These are phyloP conservation scores for Skeletonema marinoi DNA, from an alignment of 108 stramenopile genomes.

Conservation along the genomic window DNA sequence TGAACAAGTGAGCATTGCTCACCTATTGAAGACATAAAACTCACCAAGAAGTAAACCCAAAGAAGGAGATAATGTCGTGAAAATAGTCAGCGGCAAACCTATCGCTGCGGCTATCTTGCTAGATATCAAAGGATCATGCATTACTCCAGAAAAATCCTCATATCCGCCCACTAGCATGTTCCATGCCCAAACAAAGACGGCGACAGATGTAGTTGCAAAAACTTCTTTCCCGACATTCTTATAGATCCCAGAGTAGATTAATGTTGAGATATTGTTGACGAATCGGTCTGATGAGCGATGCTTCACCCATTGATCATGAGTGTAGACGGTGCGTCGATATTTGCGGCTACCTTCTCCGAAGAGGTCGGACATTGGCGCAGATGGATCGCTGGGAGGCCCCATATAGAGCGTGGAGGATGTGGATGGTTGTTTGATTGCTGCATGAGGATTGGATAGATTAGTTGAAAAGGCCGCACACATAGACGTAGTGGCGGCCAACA, in stretches of 20 bases:
- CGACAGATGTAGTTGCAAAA: conserved; percentile 32
- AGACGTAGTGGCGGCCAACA: no score
- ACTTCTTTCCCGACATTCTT: conserved; percentile 46
- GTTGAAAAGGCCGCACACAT: no score
- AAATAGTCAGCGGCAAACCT: conserved; percentile 48
- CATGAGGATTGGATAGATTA: no score
- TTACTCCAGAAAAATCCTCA: conserved; percentile 47
- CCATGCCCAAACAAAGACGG: conserved; percentile 42
- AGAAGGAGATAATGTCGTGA: conserved; percentile 47
- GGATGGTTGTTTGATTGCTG: background rate
- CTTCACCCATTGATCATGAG: conserved; percentile 69
- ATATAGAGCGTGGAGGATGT: background rate
- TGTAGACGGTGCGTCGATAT: conserved; percentile 73
- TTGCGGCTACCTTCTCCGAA: conserved; percentile 61
- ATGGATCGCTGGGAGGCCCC: conserved; percentile 1
- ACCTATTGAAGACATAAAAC: background rate
- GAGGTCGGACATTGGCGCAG: background rate
- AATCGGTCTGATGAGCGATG: conserved; percentile 63
- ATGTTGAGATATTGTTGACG: conserved; percentile 39
- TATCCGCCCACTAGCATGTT: conserved; percentile 50
- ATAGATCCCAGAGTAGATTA: conserved; percentile 53
- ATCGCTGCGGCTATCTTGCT: conserved; percentile 26
- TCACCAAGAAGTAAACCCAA: conserved; percentile 64
- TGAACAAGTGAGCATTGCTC: no score
- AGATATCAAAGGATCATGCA: conserved; percentile 39